phyloP scores from a whole-genome alignment of 768 basidiomycete genomes.

The Xanthoconium purpureum region DNA sequence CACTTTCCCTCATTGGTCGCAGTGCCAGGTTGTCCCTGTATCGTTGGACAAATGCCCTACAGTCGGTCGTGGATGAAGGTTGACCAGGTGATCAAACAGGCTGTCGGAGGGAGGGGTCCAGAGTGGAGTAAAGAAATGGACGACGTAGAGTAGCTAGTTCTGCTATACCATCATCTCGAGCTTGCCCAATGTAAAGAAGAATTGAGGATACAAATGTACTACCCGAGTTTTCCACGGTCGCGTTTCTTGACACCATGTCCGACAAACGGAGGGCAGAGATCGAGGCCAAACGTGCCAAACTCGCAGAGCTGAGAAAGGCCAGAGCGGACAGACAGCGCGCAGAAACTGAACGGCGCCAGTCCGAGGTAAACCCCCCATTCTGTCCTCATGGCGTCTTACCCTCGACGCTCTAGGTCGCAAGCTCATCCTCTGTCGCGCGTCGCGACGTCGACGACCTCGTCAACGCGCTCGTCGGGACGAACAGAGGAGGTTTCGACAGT shows the following conservation, averaged over 20 bases:
- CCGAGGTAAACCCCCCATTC: constrained; percentile 17
- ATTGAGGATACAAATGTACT: too few species aligned
- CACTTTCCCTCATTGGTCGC: background rate
- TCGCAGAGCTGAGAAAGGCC: constrained; percentile 78
- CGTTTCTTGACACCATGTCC: constrained; percentile 39
- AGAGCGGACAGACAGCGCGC: constrained; percentile 65
- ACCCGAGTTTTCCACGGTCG: constrained; percentile 18
- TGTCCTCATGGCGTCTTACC: background rate
- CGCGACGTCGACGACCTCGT: constrained; percentile 73
- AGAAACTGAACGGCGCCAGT: constrained; percentile 40
- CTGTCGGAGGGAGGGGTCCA: too few species aligned
- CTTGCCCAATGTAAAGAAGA: too few species aligned
- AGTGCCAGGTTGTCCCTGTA: too few species aligned
- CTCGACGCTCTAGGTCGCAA: constrained; percentile 29
- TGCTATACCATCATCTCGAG: background rate
- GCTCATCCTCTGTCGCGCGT: constrained; percentile 42
- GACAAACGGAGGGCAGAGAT: constrained; percentile 81
- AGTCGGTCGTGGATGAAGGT: too few species aligned
- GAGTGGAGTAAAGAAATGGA: too few species aligned
- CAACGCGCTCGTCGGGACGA: constrained; percentile 49
- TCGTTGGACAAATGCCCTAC: too few species aligned
- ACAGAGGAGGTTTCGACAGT: constrained; percentile 49
- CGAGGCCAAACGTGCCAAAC: constrained; percentile 84
- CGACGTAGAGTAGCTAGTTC: background rate
- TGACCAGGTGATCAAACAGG: too few species aligned